These are phyloP conservation scores for Beta corolliflora DNA, from an alignment of 179 eudicot species.

Conservation along the genomic window DNA sequence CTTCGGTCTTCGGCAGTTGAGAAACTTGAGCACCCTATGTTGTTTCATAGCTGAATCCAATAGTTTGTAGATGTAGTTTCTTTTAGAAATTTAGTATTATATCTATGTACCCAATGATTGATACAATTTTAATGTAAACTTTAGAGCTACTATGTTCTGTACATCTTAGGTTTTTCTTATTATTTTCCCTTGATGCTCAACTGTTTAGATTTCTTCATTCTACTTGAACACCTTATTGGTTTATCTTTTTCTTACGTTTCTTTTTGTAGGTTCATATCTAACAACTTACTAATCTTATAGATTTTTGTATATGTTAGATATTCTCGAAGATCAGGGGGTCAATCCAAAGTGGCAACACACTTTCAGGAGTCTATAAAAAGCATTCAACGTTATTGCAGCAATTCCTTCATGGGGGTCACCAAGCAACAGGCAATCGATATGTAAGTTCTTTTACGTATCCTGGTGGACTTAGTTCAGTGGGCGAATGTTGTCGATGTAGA, in stretches of 20 bases:
- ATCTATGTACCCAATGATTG: no score
- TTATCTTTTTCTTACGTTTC: background rate
- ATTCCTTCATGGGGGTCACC: constrained; percentile 68
- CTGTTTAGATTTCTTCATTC: background rate
- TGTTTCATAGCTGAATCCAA: no score
- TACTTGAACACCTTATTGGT: background rate
- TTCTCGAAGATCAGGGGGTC: constrained; percentile 74
- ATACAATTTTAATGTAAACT: background rate
- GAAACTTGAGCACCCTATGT: no score
- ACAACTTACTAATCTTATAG: background rate
- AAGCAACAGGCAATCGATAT: constrained; percentile 84
- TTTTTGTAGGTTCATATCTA: background rate
- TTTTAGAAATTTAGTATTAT: no score
- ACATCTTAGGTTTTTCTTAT: background rate
- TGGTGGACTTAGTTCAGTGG: background rate
- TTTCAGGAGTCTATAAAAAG: constrained; percentile 63
- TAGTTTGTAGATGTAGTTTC: no score
- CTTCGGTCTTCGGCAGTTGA: no score
- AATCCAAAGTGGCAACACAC: constrained; percentile 62
- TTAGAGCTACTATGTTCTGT: background rate
- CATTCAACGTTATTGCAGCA: constrained; percentile 70
- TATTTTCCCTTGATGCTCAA: background rate
- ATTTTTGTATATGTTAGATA: constrained; percentile 41
- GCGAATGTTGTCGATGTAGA: no score
- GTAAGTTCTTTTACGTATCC: constrained; percentile 43